Evolutionary conservation across 2,329 filamentous ascomycete species (phyloP).

Genomic region (Xylaria sp.): DNA sequence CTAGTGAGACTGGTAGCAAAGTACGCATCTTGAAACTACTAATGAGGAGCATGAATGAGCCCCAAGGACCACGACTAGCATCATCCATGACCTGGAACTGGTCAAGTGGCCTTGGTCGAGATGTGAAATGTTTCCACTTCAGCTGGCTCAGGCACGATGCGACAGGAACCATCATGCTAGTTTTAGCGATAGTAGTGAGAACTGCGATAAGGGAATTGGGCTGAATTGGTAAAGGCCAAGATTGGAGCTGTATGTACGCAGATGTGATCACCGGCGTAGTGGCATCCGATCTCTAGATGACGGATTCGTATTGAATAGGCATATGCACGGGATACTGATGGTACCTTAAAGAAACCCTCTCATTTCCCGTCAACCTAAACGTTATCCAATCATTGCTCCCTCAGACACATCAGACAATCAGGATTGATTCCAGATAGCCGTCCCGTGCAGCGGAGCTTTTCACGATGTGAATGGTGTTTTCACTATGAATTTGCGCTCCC

Average conservation of each 20-base stretch:
- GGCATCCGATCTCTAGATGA: too few relatives aligned
- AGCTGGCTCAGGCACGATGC: not conserved
- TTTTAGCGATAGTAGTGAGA: not conserved
- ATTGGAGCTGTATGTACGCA: not conserved
- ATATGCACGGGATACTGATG: too few relatives aligned
- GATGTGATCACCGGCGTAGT: too few relatives aligned
- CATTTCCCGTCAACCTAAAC: too few relatives aligned
- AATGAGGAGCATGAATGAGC: not conserved
- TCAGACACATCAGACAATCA: too few relatives aligned
- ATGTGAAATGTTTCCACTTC: not conserved
- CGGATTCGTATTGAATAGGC: too few relatives aligned
- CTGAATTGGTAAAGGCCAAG: not conserved
- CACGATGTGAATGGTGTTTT: too few relatives aligned
- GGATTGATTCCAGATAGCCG: too few relatives aligned
- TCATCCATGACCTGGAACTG: conserved; percentile 1
- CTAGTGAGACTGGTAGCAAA: not conserved
- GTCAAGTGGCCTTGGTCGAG: not conserved
- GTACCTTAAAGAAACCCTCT: too few relatives aligned
- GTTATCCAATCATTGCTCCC: too few relatives aligned
- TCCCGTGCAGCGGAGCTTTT: too few relatives aligned
- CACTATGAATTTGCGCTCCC: too few relatives aligned
- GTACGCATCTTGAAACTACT: not conserved
- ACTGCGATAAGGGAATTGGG: not conserved
- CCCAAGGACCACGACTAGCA: not conserved
- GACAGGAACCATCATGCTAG: not conserved